Percentiles rank a stretch among this genome's conserved stretches.
phyloP scores from a whole-genome alignment of 768 basidiomycete species.

The Dioszegia aurantiaca region DNA sequence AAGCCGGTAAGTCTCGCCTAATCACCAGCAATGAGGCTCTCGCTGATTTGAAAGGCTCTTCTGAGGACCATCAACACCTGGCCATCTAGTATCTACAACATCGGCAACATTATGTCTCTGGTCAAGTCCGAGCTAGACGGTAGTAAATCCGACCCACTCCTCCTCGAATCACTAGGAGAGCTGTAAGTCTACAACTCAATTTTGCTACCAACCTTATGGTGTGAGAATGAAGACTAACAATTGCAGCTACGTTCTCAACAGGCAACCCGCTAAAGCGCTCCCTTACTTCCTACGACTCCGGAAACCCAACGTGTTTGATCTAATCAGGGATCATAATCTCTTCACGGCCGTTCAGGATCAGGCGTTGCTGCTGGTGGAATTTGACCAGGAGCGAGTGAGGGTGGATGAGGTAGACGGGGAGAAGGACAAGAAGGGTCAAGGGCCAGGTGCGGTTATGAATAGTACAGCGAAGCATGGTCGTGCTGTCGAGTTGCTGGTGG shows the following conservation, averaged over 20 bases:
- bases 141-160: slow-evolving; percentile 58
- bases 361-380: slow-evolving; percentile 85
- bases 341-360: slow-evolving; percentile 95
- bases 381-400: slow-evolving; percentile 73
- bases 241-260: slow-evolving; percentile 72
- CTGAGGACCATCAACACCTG: slow-evolving; percentile 77
- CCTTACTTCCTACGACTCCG: slow-evolving; percentile 84
- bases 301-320: slow-evolving; percentile 83
- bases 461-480: slow-evolving; percentile 58
- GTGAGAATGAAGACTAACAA: background rate
- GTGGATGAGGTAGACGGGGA: slow-evolving; percentile 22
- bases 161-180: slow-evolving; percentile 95
- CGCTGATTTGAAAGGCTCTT: slow-evolving; percentile 59
- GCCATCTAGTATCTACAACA: slow-evolving; percentile 88
- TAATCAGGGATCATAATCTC: slow-evolving; percentile 87
- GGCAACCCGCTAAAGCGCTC: slow-evolving; percentile 90
- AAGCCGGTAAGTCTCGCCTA: slow-evolving; percentile 58
- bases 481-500: slow-evolving; percentile 81
- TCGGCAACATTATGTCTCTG: slow-evolving; percentile 80
- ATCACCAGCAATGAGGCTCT: no score
- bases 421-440: no score
- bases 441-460: slow-evolving; percentile 2
- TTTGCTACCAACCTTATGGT: no score
- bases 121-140: slow-evolving; percentile 76
- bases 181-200: slow-evolving; percentile 63